phyloP scores from a whole-genome alignment of 805 yeast genomes.

The Clavispora fructus region DNA sequence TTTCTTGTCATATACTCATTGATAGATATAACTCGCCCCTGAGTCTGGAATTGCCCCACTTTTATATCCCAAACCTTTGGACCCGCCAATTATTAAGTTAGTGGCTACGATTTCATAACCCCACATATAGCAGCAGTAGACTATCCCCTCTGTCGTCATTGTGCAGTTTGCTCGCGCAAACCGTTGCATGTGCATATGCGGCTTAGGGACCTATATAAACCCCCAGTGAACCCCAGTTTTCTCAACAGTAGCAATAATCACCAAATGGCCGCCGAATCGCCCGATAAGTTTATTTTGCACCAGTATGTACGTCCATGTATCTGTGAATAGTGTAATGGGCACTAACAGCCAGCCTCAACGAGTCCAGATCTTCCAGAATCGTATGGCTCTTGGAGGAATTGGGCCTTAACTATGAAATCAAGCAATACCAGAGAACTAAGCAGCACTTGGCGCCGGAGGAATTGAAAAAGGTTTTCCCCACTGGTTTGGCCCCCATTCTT shows the following conservation, averaged over 20 bases:
- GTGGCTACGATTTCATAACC: too few relatives aligned
- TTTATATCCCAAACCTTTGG: too few relatives aligned
- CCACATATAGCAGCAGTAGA: too few relatives aligned
- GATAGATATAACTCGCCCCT: too few relatives aligned
- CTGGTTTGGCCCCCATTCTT: constrained; percentile 32
- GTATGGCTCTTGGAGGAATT: constrained; percentile 36
- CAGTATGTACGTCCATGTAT: constrained; percentile 15
- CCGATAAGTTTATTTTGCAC: constrained; percentile 18
- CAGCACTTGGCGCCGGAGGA: constrained; percentile 30
- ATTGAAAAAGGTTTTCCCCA: constrained; percentile 27
- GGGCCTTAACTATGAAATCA: constrained; percentile 28
- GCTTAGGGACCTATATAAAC: too few relatives aligned
- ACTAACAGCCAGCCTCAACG: constrained; percentile 20
- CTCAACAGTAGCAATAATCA: too few relatives aligned
- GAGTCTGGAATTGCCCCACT: too few relatives aligned
- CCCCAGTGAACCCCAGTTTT: not conserved
- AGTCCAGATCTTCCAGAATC: constrained; percentile 34
- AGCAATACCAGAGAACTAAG: constrained; percentile 22
- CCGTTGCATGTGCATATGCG: too few relatives aligned
- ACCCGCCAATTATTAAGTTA: too few relatives aligned
- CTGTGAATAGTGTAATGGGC: not conserved
- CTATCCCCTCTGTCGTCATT: too few relatives aligned
- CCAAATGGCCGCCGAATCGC: not conserved
- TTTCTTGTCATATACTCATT: too few relatives aligned
- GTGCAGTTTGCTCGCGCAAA: too few relatives aligned